Conservation (phyloP, 1,284 basidiomycete species). For the Golubevia pallescens region DNA sequence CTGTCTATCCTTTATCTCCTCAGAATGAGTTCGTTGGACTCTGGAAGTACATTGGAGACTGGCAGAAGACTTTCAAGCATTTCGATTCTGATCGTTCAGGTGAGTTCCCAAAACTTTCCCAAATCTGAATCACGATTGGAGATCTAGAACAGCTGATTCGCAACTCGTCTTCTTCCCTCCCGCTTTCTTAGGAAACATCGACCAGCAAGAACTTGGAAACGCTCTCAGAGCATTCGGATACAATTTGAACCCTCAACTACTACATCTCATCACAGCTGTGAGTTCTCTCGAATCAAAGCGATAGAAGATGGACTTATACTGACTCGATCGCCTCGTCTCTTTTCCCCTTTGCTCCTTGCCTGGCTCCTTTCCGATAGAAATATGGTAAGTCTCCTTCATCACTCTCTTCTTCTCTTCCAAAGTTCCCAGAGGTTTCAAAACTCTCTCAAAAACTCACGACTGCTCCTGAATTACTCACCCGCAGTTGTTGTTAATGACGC, state of each 20-base stretch:
- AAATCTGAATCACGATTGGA: too few species aligned
- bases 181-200: conserved; percentile 45
- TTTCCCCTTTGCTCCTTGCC: not conserved
- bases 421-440: not conserved
- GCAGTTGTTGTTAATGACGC: not conserved
- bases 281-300: conserved; percentile 17
- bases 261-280: conserved; percentile 41
- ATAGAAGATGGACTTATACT: too few species aligned
- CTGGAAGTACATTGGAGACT: conserved; percentile 52
- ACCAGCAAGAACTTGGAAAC: conserved; percentile 35
- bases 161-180: conserved; percentile 34
- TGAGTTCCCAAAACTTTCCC: too few species aligned
- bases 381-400: conserved; percentile 5
- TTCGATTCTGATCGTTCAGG: not conserved
- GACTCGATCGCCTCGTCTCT: too few species aligned
- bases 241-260: conserved; percentile 33
- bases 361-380: not conserved
- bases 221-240: conserved; percentile 46
- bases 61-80: conserved; percentile 19
- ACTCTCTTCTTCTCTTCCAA: not conserved
- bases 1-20: not conserved
- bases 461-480: not conserved
- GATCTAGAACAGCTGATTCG: too few species aligned
- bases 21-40: conserved; percentile 25
- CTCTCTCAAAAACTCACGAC: not conserved